Conservation (phyloP, 495 filamentous ascomycete genomes). For the Penicillium coffeae region DNA sequence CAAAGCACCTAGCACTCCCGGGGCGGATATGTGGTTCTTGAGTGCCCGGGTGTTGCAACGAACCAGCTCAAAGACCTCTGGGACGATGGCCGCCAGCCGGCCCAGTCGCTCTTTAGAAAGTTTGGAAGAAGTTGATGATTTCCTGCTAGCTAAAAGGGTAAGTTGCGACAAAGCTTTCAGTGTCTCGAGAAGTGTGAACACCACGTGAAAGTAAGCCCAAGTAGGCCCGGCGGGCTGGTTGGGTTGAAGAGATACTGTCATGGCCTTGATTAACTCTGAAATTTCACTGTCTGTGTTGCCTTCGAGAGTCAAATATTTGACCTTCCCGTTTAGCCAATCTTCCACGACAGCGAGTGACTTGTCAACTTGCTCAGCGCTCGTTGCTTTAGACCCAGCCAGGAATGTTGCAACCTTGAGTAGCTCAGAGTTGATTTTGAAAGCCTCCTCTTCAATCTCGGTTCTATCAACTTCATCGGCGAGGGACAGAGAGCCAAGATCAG, state of each 20-base stretch:
- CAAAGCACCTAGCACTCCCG: slow-evolving; percentile 36
- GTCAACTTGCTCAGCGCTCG: slow-evolving; percentile 30
- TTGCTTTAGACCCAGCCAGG: slow-evolving; percentile 35
- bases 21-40: slow-evolving; percentile 33
- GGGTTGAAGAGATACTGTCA: slow-evolving; percentile 19
- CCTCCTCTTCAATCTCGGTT: slow-evolving; percentile 33
- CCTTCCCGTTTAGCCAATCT: slow-evolving; percentile 31
- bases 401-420: slow-evolving; percentile 33
- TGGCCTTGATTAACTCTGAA: slow-evolving; percentile 24
- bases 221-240: slow-evolving; percentile 31
- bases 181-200: slow-evolving; percentile 36
- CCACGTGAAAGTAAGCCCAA: slow-evolving; percentile 39
- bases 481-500: slow-evolving; percentile 24
- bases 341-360: slow-evolving; percentile 30
- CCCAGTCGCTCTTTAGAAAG: slow-evolving; percentile 34
- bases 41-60: slow-evolving; percentile 33
- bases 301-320: slow-evolving; percentile 19
- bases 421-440: slow-evolving; percentile 26
- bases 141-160: slow-evolving; percentile 26
- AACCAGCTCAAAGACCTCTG: slow-evolving; percentile 31
- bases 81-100: slow-evolving; percentile 19
- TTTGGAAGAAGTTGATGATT: slow-evolving; percentile 30
- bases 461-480: slow-evolving; percentile 26
- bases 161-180: slow-evolving; percentile 37
- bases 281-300: slow-evolving; percentile 14